These are phyloP conservation scores for Gleditsia sinensis DNA, from an alignment of 306 rosid species.

Conservation along the genomic window DNA sequence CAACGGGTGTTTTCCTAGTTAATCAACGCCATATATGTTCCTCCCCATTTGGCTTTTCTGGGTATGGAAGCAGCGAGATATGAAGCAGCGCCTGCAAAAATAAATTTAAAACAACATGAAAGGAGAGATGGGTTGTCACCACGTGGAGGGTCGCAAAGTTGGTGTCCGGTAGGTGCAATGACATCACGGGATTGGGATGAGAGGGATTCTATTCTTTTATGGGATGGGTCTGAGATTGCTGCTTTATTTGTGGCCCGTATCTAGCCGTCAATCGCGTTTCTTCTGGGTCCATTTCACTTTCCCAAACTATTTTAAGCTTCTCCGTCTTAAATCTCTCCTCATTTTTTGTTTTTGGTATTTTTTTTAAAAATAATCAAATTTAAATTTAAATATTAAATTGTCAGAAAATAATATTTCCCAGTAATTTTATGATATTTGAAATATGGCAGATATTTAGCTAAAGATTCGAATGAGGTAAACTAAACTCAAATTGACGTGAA, in stretches of 20 bases:
- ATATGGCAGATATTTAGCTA: too few relatives aligned
- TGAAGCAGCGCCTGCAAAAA: constrained; percentile 35
- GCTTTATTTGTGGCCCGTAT: not conserved
- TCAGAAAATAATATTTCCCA: too few relatives aligned
- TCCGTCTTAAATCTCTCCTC: too few relatives aligned
- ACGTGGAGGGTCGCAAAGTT: constrained; percentile 45
- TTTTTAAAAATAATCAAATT: too few relatives aligned
- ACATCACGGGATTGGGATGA: not conserved
- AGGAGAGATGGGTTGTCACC: constrained; percentile 33
- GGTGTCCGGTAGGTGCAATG: not conserved
- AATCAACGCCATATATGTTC: too few relatives aligned
- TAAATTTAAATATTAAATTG: too few relatives aligned
- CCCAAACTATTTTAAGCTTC: too few relatives aligned
- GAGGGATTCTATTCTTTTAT: too few relatives aligned
- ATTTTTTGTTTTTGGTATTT: not conserved
- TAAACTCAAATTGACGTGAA: not conserved
- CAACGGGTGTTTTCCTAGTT: too few relatives aligned
- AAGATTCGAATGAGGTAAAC: not conserved
- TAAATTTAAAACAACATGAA: constrained; percentile 37
- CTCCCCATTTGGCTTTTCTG: too few relatives aligned
- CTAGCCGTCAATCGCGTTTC: constrained; percentile 50
- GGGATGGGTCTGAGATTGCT: not conserved
- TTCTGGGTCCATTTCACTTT: constrained; percentile 21
- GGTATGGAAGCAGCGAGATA: not conserved
- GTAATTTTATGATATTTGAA: too few relatives aligned